Evolutionary conservation across 1,139 yeast species (phyloP).

Genomic region (Kodamaea fungicola): DNA sequence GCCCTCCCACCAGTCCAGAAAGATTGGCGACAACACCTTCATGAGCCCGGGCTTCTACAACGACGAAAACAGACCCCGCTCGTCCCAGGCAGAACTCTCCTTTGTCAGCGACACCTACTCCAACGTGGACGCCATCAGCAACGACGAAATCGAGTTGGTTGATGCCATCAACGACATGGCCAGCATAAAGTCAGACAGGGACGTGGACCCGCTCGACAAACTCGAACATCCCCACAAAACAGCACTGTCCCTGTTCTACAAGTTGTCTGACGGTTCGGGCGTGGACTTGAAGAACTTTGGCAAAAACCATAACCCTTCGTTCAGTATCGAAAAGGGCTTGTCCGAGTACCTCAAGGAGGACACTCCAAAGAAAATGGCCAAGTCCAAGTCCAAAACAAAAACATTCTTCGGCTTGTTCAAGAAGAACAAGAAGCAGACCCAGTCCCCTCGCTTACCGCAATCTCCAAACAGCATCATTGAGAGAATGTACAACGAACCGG

Average conservation of each 20-base stretch:
- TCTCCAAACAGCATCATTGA: constrained; percentile 12
- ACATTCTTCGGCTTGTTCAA: constrained; percentile 26
- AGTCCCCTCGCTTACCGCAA: constrained; percentile 16
- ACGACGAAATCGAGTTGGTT: constrained; percentile 7
- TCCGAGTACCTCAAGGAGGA: constrained; percentile 14
- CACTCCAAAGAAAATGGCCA: constrained; percentile 7
- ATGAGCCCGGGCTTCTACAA: constrained; percentile 5
- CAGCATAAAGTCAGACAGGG: constrained; percentile 1
- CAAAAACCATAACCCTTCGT: constrained; percentile 39
- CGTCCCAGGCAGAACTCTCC: constrained; percentile 29
- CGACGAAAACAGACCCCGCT: constrained; percentile 24
- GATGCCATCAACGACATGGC: constrained; percentile 4
- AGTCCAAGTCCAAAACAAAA: constrained; percentile 13
- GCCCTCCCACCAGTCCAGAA: neutral
- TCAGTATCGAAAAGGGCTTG: constrained; percentile 18
- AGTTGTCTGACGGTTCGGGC: constrained; percentile 37
- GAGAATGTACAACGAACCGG: constrained; percentile 7
- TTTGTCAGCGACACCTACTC: constrained; percentile 7
- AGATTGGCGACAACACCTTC: constrained; percentile 1
- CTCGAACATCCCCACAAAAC: constrained; percentile 1
- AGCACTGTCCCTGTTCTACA: constrained; percentile 16
- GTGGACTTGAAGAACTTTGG: constrained; percentile 44
- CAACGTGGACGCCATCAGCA: constrained; percentile 4
- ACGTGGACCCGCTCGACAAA: constrained; percentile 1
- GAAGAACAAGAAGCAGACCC: constrained; percentile 13